These are phyloP conservation scores for Bromus sterilis DNA, from an alignment of 176 grass and related monocot genomes.

Conservation along the genomic window DNA sequence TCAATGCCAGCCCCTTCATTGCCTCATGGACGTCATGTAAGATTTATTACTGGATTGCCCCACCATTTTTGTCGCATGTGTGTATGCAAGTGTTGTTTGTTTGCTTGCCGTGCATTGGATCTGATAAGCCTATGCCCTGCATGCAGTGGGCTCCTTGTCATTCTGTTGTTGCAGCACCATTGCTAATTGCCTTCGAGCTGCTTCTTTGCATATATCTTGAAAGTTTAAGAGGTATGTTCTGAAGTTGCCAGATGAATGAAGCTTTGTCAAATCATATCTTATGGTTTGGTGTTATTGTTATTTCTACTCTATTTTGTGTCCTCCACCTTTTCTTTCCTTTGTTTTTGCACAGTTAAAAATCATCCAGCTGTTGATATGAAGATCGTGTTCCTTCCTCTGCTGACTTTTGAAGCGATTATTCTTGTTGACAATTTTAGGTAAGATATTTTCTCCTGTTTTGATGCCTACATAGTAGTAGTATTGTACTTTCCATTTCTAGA, in stretches of 20 bases:
- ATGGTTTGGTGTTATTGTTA: neutral
- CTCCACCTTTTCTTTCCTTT: neutral
- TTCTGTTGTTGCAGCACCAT: conserved; percentile 64
- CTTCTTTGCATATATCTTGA: conserved; percentile 91
- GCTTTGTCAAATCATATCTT: neutral
- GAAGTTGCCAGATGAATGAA: neutral
- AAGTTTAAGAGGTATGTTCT: conserved; percentile 51
- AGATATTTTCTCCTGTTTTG: neutral
- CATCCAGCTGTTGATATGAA: conserved; percentile 64
- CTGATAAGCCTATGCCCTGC: neutral
- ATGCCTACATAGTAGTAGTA: neutral
- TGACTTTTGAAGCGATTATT: conserved; percentile 79
- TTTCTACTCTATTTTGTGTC: neutral
- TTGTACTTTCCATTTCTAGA: neutral
- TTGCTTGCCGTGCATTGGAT: neutral
- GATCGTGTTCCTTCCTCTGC: conserved; percentile 87
- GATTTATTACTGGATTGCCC: neutral
- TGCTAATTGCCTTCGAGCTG: conserved; percentile 85
- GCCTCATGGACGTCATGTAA: conserved; percentile 89
- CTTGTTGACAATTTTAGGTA: conserved; percentile 98
- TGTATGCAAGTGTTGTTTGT: neutral
- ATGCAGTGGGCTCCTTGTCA: conserved; percentile 92
- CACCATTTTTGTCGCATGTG: neutral
- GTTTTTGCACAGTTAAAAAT: conserved; percentile 23
- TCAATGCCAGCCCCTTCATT: conserved; percentile 92